phyloP scores from a whole-genome alignment of 352 stramenopile species.

The Pythium pyrilobum region DNA sequence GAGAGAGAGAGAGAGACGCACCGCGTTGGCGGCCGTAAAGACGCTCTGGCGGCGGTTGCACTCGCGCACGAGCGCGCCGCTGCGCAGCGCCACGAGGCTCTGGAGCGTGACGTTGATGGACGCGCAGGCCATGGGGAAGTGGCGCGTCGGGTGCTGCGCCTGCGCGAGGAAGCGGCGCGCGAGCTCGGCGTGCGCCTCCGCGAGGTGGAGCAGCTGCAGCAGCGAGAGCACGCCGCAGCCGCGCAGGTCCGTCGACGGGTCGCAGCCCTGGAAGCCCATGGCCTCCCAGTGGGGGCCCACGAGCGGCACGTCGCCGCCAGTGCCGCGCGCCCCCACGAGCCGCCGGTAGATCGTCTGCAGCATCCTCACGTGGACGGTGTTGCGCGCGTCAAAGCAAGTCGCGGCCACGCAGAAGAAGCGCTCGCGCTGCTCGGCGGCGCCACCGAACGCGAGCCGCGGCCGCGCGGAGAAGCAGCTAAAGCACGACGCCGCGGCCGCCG shows the following conservation, averaged over 20 bases:
- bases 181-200: constrained; percentile 57
- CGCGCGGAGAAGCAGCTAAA: constrained; percentile 55
- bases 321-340: constrained; percentile 25
- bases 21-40: constrained; percentile 46
- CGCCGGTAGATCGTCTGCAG: constrained; percentile 67
- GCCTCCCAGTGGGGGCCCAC: constrained; percentile 79
- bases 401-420: constrained; percentile 71
- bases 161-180: constrained; percentile 39
- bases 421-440: constrained; percentile 56
- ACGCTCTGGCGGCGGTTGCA: constrained; percentile 55
- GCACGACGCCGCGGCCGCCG: constrained; percentile 31
- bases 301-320: constrained; percentile 29
- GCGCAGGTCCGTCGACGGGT: constrained; percentile 85
- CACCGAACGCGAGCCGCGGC: constrained; percentile 45
- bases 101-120: constrained; percentile 77
- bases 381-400: constrained; percentile 39
- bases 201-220: constrained; percentile 77
- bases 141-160: constrained; percentile 47
- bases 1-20: constrained; percentile 21
- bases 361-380: constrained; percentile 41
- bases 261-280: constrained; percentile 86
- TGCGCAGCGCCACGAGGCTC: constrained; percentile 59
- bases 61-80: constrained; percentile 37
- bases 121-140: constrained; percentile 71
- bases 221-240: constrained; percentile 81